Evolutionary conservation across 768 basidiomycete genomes (phyloP).

Genomic region (Pleurotus sapidus): DNA sequence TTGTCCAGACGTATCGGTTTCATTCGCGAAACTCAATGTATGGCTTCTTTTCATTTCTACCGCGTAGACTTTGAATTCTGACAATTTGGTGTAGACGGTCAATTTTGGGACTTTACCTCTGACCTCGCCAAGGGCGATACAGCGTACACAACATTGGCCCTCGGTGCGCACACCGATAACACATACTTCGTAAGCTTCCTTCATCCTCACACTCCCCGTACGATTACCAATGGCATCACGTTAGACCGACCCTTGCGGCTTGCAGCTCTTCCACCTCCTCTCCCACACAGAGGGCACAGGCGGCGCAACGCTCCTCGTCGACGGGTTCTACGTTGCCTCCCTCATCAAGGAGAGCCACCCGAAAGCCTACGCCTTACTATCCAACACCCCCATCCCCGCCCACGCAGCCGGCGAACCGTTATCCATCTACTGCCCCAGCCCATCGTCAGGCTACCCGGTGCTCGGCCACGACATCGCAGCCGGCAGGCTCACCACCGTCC

Average conservation of each 20-base stretch:
- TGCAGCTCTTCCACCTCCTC: constrained; percentile 94
- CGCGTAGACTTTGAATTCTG: background rate
- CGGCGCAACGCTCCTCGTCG: constrained; percentile 89
- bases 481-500: constrained; percentile 68
- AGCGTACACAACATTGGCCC: constrained; percentile 86
- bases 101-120: constrained; percentile 97
- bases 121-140: constrained; percentile 90
- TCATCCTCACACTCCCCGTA: background rate
- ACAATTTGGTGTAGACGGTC: constrained; percentile 61
- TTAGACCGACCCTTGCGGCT: constrained; percentile 90
- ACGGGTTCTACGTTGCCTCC: constrained; percentile 91
- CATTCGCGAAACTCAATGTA: constrained; percentile 79
- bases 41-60: constrained; percentile 8
- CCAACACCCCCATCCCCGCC: constrained; percentile 65
- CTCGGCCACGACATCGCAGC: constrained; percentile 61
- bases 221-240: background rate
- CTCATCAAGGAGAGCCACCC: constrained; percentile 74
- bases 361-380: constrained; percentile 64
- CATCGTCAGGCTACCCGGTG: constrained; percentile 63
- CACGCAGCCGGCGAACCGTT: constrained; percentile 85
- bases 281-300: constrained; percentile 80
- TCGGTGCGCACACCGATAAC: constrained; percentile 78
- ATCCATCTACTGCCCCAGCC: constrained; percentile 55
- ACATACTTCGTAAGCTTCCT: constrained; percentile 57
- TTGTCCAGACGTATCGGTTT: constrained; percentile 76